These are phyloP conservation scores for Ophiostoma montium DNA, from an alignment of 2,329 filamentous ascomycete species.

Conservation along the genomic window DNA sequence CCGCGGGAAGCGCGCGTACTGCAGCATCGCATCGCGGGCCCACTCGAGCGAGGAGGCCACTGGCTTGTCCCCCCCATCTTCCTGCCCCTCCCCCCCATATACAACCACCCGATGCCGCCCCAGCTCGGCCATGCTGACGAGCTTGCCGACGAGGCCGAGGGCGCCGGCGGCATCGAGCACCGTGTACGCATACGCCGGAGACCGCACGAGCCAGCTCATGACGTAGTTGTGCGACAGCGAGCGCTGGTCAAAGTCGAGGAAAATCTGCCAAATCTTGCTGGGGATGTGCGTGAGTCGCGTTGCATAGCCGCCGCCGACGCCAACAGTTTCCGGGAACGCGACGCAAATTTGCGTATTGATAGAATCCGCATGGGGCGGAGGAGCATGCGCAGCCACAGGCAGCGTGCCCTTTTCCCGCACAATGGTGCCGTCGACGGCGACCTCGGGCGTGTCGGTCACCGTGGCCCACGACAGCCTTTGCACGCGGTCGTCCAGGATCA, in stretches of 20 bases:
- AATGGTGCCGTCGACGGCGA: not conserved
- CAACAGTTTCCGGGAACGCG: not conserved
- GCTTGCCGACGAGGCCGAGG: slow-evolving; percentile 8
- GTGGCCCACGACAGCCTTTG: not conserved
- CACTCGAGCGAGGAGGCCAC: not conserved
- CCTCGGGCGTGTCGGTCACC: not conserved
- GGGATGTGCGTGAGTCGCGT: slow-evolving; percentile 13
- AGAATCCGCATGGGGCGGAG: not conserved
- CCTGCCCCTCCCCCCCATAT: not conserved
- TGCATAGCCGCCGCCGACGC: not conserved
- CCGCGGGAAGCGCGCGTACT: slow-evolving; percentile 12
- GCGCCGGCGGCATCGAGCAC: slow-evolving; percentile 14
- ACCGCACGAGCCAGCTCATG: slow-evolving; percentile 11
- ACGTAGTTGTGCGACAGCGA: slow-evolving; percentile 7
- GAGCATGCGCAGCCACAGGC: too few relatives aligned
- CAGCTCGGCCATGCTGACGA: slow-evolving; percentile 11
- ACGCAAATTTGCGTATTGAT: not conserved
- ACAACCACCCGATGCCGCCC: not conserved
- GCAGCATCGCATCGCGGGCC: slow-evolving; percentile 8
- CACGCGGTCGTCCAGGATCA: not conserved
- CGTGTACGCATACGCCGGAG: slow-evolving; percentile 14
- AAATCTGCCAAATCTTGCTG: slow-evolving; percentile 17
- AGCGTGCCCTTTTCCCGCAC: not conserved
- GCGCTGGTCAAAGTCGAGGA: slow-evolving; percentile 10
- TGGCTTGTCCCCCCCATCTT: not conserved